Evolutionary conservation across 768 basidiomycete species (phyloP), one percentile per base, ranked within the genome.

Genomic region (Rhizopogon sp.): DNA sequence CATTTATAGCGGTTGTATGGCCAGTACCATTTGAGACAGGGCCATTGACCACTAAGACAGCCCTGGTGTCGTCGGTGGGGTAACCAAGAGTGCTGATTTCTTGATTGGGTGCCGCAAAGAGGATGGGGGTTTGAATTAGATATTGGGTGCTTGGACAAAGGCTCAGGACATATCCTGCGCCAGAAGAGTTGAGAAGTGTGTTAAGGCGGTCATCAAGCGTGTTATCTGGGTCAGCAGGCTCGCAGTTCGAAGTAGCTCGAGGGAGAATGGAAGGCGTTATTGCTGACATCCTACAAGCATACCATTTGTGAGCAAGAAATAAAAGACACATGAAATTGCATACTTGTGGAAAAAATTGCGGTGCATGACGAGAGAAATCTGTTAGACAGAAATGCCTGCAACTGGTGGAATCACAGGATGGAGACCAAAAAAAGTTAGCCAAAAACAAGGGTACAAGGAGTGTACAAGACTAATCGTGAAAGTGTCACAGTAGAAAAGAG

Each of bases 1-100:
- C 88, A 62, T 84, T 79, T 4, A 92, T 76, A 3, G 88, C 92
- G 0, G 82, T 87, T 0, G 87, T 84, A 58, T 91, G 87, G 3
- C 87, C 85, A 33, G 74, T 68, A 8, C 83, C 84, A 28, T 43
- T 56, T 13, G 66, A 59, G 0, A 84, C 79, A 10, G 85, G 76
- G 1, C 91, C 92, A 58, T 70, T 70, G 9, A 93, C 86, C 37
- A 85, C 75, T 14, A 94, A 76, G 3, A 77, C 81, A 5, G 92
- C 92, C 56, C 92, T 77, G 9, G 76, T 74, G 52, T 78, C 72
- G 20, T 77, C 88, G 0, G 77, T 81, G 0, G 92, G 92, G 57
- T 91, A 88, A 14, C 88, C 89, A 6, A 76, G 61, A 0, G 92
- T 94, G 60, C 83, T 88, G 45, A 94, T 92, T 70, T 93, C 92